Percentiles rank a stretch among this genome's conserved stretches.
phyloP scores from a whole-genome alignment of 129 eudicot genomes.

The Flaveria ramosissima region DNA sequence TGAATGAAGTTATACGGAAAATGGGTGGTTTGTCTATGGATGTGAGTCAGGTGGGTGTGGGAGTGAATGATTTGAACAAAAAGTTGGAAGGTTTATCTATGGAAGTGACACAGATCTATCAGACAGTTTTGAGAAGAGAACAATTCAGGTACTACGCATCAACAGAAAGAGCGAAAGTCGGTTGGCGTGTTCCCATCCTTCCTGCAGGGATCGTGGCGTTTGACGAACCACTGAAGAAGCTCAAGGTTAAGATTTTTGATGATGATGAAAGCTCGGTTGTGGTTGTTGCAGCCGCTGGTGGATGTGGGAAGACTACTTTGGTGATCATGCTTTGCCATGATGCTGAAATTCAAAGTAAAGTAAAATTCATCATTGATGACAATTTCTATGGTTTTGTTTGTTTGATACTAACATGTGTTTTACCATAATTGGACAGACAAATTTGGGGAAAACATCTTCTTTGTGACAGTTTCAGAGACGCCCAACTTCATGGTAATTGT shows the following conservation, averaged over 20 bases:
- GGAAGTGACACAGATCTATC: too few species aligned
- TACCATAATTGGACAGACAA: slow-evolving; percentile 14
- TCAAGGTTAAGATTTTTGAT: slow-evolving; percentile 19
- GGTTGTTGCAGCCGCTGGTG: slow-evolving; percentile 32
- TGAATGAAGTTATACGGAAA: neutral
- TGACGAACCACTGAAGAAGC: slow-evolving; percentile 16
- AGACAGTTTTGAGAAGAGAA: neutral
- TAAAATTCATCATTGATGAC: neutral
- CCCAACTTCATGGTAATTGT: slow-evolving; percentile 34
- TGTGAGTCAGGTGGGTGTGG: too few species aligned
- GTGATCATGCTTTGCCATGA: slow-evolving; percentile 33
- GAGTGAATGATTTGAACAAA: too few species aligned
- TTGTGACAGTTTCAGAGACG: slow-evolving; percentile 40
- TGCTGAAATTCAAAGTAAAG: slow-evolving; percentile 26
- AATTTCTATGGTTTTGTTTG: too few species aligned
- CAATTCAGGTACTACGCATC: too few species aligned
- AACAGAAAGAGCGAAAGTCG: slow-evolving; percentile 6
- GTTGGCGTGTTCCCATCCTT: slow-evolving; percentile 24
- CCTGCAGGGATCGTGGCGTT: slow-evolving; percentile 26
- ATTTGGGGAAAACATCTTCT: slow-evolving; percentile 31
- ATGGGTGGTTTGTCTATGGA: neutral
- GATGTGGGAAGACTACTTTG: slow-evolving; percentile 39
- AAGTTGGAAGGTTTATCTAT: neutral
- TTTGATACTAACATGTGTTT: neutral
- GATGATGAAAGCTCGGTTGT: slow-evolving; percentile 19